Evolutionary conservation across 257 asterid species (phyloP).

Genomic region (Ophiorrhiza pumila): DNA sequence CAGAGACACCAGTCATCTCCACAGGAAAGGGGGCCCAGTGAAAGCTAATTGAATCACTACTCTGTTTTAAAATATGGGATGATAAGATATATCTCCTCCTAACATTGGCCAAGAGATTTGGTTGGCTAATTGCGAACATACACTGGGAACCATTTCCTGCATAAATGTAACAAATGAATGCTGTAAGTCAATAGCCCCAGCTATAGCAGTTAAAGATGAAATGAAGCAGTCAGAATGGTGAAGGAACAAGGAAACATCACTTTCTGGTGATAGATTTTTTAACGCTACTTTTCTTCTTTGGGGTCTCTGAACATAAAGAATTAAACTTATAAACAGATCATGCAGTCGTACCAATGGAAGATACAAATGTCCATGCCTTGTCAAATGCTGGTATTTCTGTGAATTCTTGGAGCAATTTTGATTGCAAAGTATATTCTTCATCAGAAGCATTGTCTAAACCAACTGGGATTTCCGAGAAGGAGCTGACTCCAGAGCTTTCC

Average conservation of each 20-base stretch:
- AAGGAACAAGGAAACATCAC: too few species aligned
- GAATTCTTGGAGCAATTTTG: slow-evolving; percentile 67
- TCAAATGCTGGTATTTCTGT: slow-evolving; percentile 64
- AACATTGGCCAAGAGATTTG: slow-evolving; percentile 69
- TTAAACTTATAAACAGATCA: background rate
- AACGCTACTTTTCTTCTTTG: background rate
- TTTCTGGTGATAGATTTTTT: background rate
- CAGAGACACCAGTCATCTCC: slow-evolving; percentile 66
- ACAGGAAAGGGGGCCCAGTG: slow-evolving; percentile 83
- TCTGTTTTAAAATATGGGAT: slow-evolving; percentile 47
- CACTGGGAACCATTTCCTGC: slow-evolving; percentile 61
- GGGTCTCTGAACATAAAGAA: background rate
- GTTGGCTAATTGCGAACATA: slow-evolving; percentile 73
- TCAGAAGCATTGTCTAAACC: slow-evolving; percentile 40
- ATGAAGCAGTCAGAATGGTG: background rate
- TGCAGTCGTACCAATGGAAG: slow-evolving; percentile 51
- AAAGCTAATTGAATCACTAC: slow-evolving; percentile 46
- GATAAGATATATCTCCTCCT: slow-evolving; percentile 65
- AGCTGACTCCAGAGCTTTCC: slow-evolving; percentile 43
- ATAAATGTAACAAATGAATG: slow-evolving; percentile 16
- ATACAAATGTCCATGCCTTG: slow-evolving; percentile 82
- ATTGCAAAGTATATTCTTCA: slow-evolving; percentile 56
- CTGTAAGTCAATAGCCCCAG: background rate
- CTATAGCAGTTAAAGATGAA: background rate
- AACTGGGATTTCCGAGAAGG: slow-evolving; percentile 28